Evolutionary conservation across 1,139 yeast species (phyloP), one percentile per base, ranked within the genome.

Genomic region (Zygosaccharomyces sapae): DNA sequence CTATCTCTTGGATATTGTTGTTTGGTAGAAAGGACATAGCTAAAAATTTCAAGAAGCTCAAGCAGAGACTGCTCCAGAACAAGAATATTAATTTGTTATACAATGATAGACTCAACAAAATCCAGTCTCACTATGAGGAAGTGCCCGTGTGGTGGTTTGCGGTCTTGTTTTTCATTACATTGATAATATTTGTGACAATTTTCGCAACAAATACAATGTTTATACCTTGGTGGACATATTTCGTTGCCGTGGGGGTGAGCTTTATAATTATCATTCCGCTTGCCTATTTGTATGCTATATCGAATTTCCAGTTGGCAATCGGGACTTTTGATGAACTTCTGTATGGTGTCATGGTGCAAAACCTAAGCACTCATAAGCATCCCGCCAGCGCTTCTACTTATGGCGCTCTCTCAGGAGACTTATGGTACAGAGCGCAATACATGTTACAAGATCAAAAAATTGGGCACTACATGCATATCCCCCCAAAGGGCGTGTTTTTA

Each of bases 341-440:
- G 2, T 75, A 73, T 51, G 80, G 80, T 0, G 65, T 70, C 49
- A 63, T 76, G 70, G 68, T 73, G 3, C 74, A 75, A 53, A 55
- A 60, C 18, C 13, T 22, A 37, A 40, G 46, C 9, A 45, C 55
- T 2, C 46, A 57, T 16, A 59, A 58, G 38, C 79, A 75, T 49
- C 80, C 79, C 0, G 77, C 72, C 1, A 74, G 77, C 8, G 79
- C 77, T 1, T 61, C 74, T 1, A 70, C 74, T 2, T 76, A 74
- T 55, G 77, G 79, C 3, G 71, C 79, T 2, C 65, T 77, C 12
- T 76, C 79, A 0, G 80, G 80, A 1, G 73, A 75, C 56, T 76
- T 79, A 1, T 76, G 80, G 79, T 75, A 76, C 52, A 57, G 80
- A 41, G 78, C 79, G 1, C 80, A 76, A 55, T 73, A 67, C 52